Evolutionary conservation across 495 filamentous ascomycete species (phyloP).

Genomic region (Cenococcum geophilum): DNA sequence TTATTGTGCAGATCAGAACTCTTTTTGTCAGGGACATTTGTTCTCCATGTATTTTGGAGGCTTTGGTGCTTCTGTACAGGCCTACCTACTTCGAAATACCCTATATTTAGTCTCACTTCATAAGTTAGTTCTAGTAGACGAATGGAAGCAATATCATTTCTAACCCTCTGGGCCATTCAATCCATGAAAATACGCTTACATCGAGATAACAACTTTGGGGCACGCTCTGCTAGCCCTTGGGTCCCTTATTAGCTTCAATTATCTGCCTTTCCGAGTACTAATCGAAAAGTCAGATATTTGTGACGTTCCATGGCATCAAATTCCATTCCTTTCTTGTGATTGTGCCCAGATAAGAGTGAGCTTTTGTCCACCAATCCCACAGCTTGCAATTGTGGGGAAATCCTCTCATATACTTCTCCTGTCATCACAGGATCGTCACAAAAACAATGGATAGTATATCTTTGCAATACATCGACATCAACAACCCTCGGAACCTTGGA

Average conservation of each 20-base stretch:
- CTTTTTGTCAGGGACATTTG: background rate
- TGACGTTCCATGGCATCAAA: background rate
- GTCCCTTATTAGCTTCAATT: background rate
- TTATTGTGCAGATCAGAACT: background rate
- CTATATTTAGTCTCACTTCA: background rate
- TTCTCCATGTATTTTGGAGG: background rate
- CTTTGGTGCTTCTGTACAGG: background rate
- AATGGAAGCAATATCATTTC: background rate
- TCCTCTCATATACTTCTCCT: no score
- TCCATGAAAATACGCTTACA: background rate
- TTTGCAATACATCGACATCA: no score
- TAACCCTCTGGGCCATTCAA: background rate
- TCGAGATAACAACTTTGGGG: no score
- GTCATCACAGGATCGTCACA: no score
- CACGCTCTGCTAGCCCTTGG: no score
- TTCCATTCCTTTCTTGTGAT: background rate
- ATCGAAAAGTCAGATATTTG: background rate
- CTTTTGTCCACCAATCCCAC: background rate
- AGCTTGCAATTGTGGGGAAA: background rate
- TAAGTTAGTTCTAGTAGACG: background rate
- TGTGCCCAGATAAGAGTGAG: background rate
- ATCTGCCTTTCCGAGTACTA: background rate
- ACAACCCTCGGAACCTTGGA: no score
- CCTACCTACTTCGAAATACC: slow-evolving; percentile 2
- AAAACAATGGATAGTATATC: no score